Base-by-base conservation (phyloP, 1,284 basidiomycete species). In the Lentinus polychrous region DNA sequence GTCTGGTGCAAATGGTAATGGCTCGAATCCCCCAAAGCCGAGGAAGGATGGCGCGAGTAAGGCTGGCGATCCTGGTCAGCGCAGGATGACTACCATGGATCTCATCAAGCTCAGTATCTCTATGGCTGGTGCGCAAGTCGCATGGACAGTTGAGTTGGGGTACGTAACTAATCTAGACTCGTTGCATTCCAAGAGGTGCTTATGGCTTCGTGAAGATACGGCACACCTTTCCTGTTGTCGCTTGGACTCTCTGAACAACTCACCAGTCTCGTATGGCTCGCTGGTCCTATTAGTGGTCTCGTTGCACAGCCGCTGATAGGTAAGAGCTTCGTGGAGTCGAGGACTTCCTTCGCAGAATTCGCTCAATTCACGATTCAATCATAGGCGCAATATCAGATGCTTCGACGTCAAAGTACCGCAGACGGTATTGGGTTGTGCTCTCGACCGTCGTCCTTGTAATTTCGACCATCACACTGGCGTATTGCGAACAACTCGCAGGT, bases 271-370 rank as follows among this genome's bases (percentile, higher is more conserved):
- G 95, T 99, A 24, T 99, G 95, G 95, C 78, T 99, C 39, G 95
- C 95, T 24, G 96, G 94, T 4, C 93, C 93, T 8, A 87, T 98
- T 51, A 91, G 89, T 49, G 95, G 95, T 6, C 74, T 99, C 41
- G 74, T 99, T 48, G 93, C 93, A 3, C 95, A 99, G 65, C 95
- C 95, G 15, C 75, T 98, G 51, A 94, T 99, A 55, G 95, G 91
- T 83, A 57, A 52, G 75, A 60, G 8, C 15, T n/a, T n/a, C n/a
- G n/a, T n/a, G n/a, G n/a, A n/a, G n/a, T 42, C 17, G 7, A 15
- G 27, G 27, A 17, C 18, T 20, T 49, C 10, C 32, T 18, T 37
- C 35, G 45, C 24, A 45, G 38, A 40, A 36, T 37, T 42, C 31
- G 11, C 35, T 7, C 27, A 27, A 27, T 27, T 27, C 10, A 27